These are phyloP conservation scores for Barnettozyma sp. DNA, from an alignment of 805 yeast genomes.

Conservation along the genomic window DNA sequence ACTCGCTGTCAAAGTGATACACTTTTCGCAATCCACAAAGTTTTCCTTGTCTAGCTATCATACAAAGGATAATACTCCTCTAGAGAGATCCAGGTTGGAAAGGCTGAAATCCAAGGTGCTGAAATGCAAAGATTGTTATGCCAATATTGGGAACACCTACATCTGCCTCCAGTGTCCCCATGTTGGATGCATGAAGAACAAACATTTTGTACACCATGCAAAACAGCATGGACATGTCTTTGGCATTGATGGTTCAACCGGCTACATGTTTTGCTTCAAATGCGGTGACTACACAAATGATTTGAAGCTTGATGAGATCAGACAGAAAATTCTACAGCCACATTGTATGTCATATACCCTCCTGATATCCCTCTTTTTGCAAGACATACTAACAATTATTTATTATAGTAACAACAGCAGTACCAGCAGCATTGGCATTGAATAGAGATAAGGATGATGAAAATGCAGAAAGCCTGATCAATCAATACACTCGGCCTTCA, in stretches of 20 bases:
- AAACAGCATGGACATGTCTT: conserved; percentile 43
- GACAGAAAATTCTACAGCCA: conserved; percentile 23
- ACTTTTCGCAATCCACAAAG: conserved; percentile 10
- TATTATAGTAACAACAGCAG: no score
- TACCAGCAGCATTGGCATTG: no score
- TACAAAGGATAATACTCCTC: conserved; percentile 12
- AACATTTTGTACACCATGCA: conserved; percentile 43
- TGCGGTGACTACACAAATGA: conserved; percentile 71
- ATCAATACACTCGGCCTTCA: conserved; percentile 28
- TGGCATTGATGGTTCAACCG: conserved; percentile 63
- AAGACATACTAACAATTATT: neutral
- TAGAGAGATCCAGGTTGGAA: conserved; percentile 33
- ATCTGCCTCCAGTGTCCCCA: conserved; percentile 76
- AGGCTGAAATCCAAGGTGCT: conserved; percentile 38
- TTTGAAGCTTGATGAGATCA: conserved; percentile 45
- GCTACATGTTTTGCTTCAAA: conserved; percentile 68
- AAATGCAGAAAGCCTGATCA: conserved; percentile 22
- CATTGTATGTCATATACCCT: conserved; percentile 2
- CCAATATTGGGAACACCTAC: conserved; percentile 32
- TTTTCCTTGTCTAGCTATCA: conserved; percentile 10
- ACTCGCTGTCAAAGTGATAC: conserved; percentile 20
- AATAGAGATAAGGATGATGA: conserved; percentile 26
- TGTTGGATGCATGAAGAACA: conserved; percentile 56
- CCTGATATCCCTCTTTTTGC: neutral
- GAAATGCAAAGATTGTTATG: conserved; percentile 45